Conservation (phyloP, 768 basidiomycete species). For the Auricularia sp. region DNA sequence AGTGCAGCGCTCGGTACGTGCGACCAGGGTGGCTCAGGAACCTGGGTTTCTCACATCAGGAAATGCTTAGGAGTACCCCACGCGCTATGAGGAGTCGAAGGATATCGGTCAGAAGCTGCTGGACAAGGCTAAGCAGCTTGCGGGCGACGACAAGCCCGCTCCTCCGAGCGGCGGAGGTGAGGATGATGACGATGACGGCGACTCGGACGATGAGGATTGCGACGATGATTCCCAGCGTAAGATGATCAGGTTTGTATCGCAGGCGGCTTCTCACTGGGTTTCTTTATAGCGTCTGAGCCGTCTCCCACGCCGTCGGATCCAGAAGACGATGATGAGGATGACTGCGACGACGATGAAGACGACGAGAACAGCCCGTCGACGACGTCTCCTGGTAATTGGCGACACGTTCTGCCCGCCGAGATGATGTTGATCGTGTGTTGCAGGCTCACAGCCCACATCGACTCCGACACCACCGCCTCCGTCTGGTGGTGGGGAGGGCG, state of each 20-base stretch:
- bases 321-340: background rate
- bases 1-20: background rate
- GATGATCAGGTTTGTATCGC: too few species aligned
- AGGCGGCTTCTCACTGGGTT: background rate
- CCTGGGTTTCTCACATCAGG: too few species aligned
- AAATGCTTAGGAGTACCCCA: background rate
- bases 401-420: too few species aligned
- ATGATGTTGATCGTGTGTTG: background rate
- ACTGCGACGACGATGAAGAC: background rate
- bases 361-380: background rate
- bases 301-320: background rate
- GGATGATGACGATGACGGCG: background rate
- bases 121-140: background rate
- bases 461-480: background rate
- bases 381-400: background rate
- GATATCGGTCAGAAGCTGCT: background rate
- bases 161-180: background rate
- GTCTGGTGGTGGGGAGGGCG: background rate
- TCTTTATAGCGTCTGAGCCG: background rate
- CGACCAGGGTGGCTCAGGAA: too few species aligned
- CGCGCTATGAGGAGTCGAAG: background rate
- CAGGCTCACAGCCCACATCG: background rate
- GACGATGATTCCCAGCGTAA: background rate
- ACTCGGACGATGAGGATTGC: background rate
- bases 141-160: background rate